Percentiles rank a stretch among this genome's conserved stretches.
These are phyloP conservation scores for Discostella stelligera DNA, from an alignment of 352 stramenopile genomes.

Conservation along the genomic window DNA sequence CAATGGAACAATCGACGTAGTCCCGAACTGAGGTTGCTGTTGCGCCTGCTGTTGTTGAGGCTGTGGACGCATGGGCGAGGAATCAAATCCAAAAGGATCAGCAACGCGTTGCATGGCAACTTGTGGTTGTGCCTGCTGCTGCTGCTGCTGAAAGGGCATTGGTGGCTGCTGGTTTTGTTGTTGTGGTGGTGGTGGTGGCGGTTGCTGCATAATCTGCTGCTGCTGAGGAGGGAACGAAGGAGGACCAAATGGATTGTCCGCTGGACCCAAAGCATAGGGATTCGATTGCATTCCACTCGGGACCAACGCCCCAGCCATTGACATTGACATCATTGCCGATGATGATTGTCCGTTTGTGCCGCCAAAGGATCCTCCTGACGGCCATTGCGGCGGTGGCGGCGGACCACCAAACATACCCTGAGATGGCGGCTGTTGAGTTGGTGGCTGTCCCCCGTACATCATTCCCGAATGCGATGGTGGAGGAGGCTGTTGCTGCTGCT, in stretches of 20 bases:
- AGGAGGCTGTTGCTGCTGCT: neutral
- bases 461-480: neutral
- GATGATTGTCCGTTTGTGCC: neutral
- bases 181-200: too few species aligned
- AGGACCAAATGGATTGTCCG: slow-evolving; percentile 25
- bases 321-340: neutral
- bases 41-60: slow-evolving; percentile 9
- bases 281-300: slow-evolving; percentile 20
- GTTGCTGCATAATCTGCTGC: slow-evolving; percentile 8
- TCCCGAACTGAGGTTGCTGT: neutral
- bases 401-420: neutral
- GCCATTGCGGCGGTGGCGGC: neutral
- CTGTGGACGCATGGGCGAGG: neutral
- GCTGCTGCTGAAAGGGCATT: slow-evolving; percentile 1
- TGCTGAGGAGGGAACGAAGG: neutral
- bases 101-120: neutral
- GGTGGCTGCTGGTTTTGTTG: neutral
- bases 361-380: neutral
- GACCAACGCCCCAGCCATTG: slow-evolving; percentile 23
- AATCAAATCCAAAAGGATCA: neutral
- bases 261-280: slow-evolving; percentile 17
- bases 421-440: neutral
- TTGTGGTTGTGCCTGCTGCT: neutral
- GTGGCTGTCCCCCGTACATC: neutral
- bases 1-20: slow-evolving; percentile 12